These are phyloP conservation scores for Pilasporangium apinafurcum DNA, from an alignment of 352 stramenopile genomes.

Conservation along the genomic window DNA sequence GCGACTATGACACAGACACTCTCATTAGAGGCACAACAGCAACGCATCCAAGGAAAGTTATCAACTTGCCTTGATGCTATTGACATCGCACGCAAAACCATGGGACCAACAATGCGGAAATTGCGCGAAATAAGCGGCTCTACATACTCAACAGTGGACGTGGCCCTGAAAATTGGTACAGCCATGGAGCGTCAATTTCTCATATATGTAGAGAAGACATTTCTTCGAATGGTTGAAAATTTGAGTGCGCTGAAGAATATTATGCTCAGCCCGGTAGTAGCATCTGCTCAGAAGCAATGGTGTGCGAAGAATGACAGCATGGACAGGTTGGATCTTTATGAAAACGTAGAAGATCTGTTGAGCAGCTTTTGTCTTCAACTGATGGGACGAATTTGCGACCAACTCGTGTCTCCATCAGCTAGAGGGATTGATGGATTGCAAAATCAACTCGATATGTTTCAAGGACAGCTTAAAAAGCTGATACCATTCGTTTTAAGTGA, in stretches of 20 bases:
- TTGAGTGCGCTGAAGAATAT: too few relatives aligned
- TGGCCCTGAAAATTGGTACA: not conserved
- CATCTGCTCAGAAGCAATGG: too few relatives aligned
- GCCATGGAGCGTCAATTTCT: constrained; percentile 34
- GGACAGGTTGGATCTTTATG: too few relatives aligned
- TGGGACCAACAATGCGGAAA: constrained; percentile 25
- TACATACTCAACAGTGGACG: not conserved
- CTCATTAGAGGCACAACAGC: not conserved
- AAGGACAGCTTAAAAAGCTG: constrained; percentile 19
- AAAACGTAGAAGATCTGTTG: constrained; percentile 34
- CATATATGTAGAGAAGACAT: constrained; percentile 17
- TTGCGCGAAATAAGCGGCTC: constrained; percentile 5
- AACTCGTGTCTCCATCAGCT: constrained; percentile 24
- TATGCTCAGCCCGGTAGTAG: too few relatives aligned
- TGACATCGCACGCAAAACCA: constrained; percentile 29
- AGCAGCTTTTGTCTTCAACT: constrained; percentile 54
- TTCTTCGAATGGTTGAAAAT: too few relatives aligned
- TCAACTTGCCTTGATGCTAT: constrained; percentile 34
- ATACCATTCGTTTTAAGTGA: not conserved
- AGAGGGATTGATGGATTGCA: constrained; percentile 14
- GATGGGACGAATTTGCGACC: constrained; percentile 37
- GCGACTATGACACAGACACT: not conserved
- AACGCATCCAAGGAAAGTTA: constrained; percentile 8
- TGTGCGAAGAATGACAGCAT: too few relatives aligned
- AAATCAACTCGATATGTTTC: constrained; percentile 37